Base-by-base conservation (phyloP, 2,329 filamentous ascomycete species). In the Samsoniella hepiali region DNA sequence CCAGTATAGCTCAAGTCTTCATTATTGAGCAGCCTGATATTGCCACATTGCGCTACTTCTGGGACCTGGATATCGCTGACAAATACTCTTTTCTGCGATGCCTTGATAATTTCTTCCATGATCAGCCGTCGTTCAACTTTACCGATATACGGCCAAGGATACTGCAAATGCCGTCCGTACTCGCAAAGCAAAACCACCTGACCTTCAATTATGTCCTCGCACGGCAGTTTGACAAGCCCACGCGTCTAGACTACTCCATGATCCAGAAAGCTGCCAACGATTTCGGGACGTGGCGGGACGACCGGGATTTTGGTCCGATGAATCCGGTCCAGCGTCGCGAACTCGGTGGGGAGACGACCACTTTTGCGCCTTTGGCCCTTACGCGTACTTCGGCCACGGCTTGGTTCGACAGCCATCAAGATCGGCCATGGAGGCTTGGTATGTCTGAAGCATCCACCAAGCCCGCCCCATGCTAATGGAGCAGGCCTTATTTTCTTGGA, bases 311-410 rank as follows among this genome's bases (percentile, higher is more conserved):
- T 54, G 64, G 64, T 17, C 60, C 64, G 32, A 65, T 65, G 64
- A 65, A 65, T 59, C 64, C 64, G 40, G 64, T 63, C 7, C 64
- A 65, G 49, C 59, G 64, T n/a, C 38, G 50, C 15, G 60, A 63
- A 2, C 40, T 58, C 11, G 44, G 36, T 49, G 64, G 59, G 10
- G 58, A 49, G 36, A n/a, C 13, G 45, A 62, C 63, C 32, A 44
- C 38, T 36, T 65, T 64, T 54, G 38, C 51, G 31, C 59, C 63
- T 15, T 15, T 65, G 5, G 51, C 63, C 15, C 51, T 63, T 22
- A 58, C 63, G 10, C 63, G 63, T 32, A 59, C 55, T n/a, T 51
- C 59, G 29, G 58, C 59, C n/a, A 55, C 63, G 2, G 63, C 54
- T 1, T 65, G 63, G 63, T 65, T 63, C 51, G 59, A 65, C 38